Evolutionary conservation across 805 yeast species (phyloP).

Genomic region (Saccharomycodes ludwigii): DNA sequence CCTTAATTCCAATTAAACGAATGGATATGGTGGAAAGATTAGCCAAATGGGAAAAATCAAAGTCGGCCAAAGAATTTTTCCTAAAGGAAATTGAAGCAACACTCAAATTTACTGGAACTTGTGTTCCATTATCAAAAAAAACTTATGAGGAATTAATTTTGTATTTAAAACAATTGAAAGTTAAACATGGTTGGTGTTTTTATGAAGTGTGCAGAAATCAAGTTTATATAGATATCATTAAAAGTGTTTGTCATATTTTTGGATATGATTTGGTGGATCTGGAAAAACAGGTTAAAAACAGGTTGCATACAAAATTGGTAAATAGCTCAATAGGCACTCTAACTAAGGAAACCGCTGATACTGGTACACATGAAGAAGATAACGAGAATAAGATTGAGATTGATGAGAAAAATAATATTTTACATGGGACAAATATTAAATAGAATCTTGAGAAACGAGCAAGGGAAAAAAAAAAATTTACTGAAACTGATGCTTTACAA

Average conservation of each 20-base stretch:
- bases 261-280: too few species aligned
- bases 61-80: constrained; percentile 23
- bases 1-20: constrained; percentile 16
- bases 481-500: too few species aligned
- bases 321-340: too few species aligned
- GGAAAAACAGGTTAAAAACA: too few species aligned
- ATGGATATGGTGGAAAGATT: constrained; percentile 22
- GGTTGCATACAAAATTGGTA: too few species aligned
- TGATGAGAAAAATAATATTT: too few species aligned
- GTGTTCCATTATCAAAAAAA: constrained; percentile 43
- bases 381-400: too few species aligned
- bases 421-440: too few species aligned
- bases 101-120: constrained; percentile 28
- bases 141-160: constrained; percentile 37
- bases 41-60: constrained; percentile 24
- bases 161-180: constrained; percentile 35
- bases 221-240: constrained; percentile 27
- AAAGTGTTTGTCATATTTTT: constrained; percentile 5
- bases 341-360: too few species aligned
- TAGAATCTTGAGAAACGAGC: too few species aligned
- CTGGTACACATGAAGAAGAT: too few species aligned
- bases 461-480: too few species aligned
- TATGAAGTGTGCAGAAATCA: constrained; percentile 36
- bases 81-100: constrained; percentile 26
- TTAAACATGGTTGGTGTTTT: constrained; percentile 45